Evolutionary conservation across 2,329 filamentous ascomycete genomes (phyloP).

Genomic region (Arthrinium phaeospermum): DNA sequence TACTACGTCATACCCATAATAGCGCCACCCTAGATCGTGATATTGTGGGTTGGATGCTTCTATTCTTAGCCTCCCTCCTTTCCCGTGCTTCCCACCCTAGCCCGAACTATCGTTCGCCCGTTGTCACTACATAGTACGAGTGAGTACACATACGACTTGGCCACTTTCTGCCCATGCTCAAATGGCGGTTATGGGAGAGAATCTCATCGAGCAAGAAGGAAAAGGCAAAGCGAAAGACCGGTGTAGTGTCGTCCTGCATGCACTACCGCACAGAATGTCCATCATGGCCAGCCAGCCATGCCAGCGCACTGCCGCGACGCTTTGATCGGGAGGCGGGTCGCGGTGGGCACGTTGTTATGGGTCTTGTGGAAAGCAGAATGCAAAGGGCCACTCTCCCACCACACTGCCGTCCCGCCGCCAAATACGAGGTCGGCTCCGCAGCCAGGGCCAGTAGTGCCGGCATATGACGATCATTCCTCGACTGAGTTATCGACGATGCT

Average conservation of each 20-base stretch:
- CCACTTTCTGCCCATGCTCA: not conserved
- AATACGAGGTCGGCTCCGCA: constrained; percentile 14
- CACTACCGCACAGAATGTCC: not conserved
- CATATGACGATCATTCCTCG: not conserved
- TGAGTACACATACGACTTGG: not conserved
- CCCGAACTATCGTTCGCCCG: not conserved
- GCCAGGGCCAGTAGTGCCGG: not conserved
- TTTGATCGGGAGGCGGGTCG: not conserved
- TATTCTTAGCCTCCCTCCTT: not conserved
- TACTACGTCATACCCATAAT: not conserved
- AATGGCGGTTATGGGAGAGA: not conserved
- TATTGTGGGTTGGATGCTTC: not conserved
- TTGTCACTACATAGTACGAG: not conserved
- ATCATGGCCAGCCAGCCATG: not conserved
- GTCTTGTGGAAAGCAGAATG: not conserved
- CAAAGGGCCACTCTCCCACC: not conserved
- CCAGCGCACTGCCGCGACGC: not conserved
- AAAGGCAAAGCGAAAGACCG: not conserved
- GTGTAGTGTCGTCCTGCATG: not conserved
- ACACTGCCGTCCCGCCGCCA: constrained; percentile 1
- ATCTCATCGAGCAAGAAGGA: not conserved
- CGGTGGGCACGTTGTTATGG: constrained; percentile 4
- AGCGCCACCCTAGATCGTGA: not conserved
- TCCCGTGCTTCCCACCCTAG: not conserved
- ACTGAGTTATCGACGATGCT: not conserved